Evolutionary conservation across 495 filamentous ascomycete species (phyloP).

Genomic region (Penicillium maclennaniae): DNA sequence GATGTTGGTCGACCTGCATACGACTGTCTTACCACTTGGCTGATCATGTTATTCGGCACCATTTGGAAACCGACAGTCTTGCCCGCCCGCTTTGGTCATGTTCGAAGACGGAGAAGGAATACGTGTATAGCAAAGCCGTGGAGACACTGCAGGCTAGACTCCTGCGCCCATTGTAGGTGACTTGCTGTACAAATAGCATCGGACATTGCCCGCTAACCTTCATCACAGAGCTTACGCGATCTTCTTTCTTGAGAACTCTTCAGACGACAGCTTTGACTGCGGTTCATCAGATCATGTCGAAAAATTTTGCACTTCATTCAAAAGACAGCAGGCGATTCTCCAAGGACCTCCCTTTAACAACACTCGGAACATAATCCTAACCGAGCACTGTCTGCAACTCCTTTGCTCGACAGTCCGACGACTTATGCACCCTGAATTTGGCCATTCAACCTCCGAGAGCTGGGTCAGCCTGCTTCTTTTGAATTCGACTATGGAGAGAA

Average conservation of each 20-base stretch:
- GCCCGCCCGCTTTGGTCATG: conserved; percentile 19
- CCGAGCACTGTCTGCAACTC: conserved; percentile 30
- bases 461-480: conserved; percentile 30
- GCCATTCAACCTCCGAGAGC: conserved; percentile 19
- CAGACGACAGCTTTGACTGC: conserved; percentile 1
- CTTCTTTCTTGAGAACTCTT: conserved; percentile 29
- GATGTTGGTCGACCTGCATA: conserved; percentile 31
- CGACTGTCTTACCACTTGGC: conserved; percentile 27
- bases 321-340: conserved; percentile 23
- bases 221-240: conserved; percentile 21
- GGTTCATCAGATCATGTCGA: neutral
- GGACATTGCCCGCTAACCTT: neutral
- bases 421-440: conserved; percentile 29
- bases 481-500: conserved; percentile 26
- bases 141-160: conserved; percentile 22
- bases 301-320: conserved; percentile 3
- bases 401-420: conserved; percentile 25
- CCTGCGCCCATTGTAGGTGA: conserved; percentile 22
- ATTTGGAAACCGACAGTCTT: conserved; percentile 22
- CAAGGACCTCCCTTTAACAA: conserved; percentile 27
- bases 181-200: neutral
- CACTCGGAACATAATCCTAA: conserved; percentile 21
- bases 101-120: conserved; percentile 28
- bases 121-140: conserved; percentile 26
- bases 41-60: conserved; percentile 22